These are phyloP conservation scores for Moesziomyces antarcticus DNA, from an alignment of 1,284 basidiomycete species.

Conservation along the genomic window DNA sequence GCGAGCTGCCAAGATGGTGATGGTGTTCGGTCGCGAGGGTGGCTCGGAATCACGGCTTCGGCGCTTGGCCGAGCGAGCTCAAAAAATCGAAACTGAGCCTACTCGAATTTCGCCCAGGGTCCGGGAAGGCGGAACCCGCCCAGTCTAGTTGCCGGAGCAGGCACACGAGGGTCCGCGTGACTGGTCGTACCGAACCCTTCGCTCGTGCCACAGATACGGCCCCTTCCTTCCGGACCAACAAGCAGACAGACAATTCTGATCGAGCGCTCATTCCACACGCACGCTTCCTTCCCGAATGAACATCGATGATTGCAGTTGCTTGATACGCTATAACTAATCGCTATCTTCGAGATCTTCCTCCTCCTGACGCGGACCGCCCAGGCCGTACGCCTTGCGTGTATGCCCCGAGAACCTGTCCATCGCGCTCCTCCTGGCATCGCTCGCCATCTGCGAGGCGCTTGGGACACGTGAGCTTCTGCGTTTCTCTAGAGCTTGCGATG, in stretches of 20 bases:
- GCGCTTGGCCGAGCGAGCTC: too few relatives aligned
- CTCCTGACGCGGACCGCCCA: conserved; percentile 44
- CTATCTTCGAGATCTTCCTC: conserved; percentile 50
- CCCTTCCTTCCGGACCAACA: too few relatives aligned
- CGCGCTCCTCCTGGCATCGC: not conserved
- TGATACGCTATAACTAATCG: conserved; percentile 6
- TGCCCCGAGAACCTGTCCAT: not conserved
- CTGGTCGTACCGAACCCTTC: not conserved
- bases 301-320: not conserved
- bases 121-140: not conserved
- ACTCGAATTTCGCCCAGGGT: not conserved
- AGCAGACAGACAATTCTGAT: too few relatives aligned
- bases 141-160: not conserved
- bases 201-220: not conserved
- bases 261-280: too few relatives aligned
- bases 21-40: not conserved
- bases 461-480: conserved; percentile 2
- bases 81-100: not conserved
- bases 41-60: not conserved
- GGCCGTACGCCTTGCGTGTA: conserved; percentile 37
- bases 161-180: not conserved
- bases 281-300: too few relatives aligned
- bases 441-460: not conserved
- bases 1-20: not conserved
- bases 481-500: conserved; percentile 8